Percentiles rank a stretch among this genome's conserved stretches.
These are phyloP conservation scores for Colletotrichum sidae DNA, from an alignment of 2,329 filamentous ascomycete species.

Conservation along the genomic window DNA sequence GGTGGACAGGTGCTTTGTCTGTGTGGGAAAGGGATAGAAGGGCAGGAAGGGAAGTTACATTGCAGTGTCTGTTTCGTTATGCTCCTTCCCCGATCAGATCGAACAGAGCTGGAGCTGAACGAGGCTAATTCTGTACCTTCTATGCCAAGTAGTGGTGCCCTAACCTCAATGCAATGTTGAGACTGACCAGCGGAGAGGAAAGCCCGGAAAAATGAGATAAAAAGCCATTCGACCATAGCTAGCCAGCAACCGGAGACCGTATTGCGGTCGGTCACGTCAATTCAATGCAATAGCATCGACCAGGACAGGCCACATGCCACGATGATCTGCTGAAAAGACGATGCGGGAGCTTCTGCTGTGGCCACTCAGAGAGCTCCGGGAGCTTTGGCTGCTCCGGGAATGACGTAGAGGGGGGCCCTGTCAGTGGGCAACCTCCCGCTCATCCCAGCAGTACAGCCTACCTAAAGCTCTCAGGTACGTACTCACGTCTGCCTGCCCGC, in stretches of 20 bases:
- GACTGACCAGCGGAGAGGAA: not conserved
- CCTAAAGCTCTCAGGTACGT: constrained; percentile 15
- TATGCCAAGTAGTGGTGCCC: not conserved
- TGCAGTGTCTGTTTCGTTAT: constrained; percentile 3
- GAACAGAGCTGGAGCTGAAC: constrained; percentile 4
- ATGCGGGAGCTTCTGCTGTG: constrained; percentile 26
- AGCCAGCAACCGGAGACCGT: too few relatives aligned
- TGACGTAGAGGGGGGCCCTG: constrained; percentile 37
- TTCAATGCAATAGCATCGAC: constrained; percentile 25
- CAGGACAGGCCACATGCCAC: constrained; percentile 26
- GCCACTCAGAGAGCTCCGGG: constrained; percentile 38
- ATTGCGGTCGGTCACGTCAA: constrained; percentile 31
- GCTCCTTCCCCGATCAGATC: constrained; percentile 1
- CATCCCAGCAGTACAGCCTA: not conserved
- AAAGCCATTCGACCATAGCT: too few relatives aligned
- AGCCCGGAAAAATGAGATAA: not conserved
- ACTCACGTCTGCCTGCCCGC: constrained; percentile 13
- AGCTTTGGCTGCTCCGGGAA: constrained; percentile 28
- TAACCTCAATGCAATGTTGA: not conserved
- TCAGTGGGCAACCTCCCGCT: constrained; percentile 11
- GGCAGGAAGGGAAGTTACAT: not conserved
- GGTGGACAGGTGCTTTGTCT: not conserved
- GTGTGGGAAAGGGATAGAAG: not conserved
- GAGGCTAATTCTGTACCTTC: not conserved
- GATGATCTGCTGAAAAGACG: constrained; percentile 37